Percentiles rank a stretch among this genome's conserved stretches.
phyloP scores from a whole-genome alignment of 352 stramenopile genomes.

The Phytopythium sindhum region DNA sequence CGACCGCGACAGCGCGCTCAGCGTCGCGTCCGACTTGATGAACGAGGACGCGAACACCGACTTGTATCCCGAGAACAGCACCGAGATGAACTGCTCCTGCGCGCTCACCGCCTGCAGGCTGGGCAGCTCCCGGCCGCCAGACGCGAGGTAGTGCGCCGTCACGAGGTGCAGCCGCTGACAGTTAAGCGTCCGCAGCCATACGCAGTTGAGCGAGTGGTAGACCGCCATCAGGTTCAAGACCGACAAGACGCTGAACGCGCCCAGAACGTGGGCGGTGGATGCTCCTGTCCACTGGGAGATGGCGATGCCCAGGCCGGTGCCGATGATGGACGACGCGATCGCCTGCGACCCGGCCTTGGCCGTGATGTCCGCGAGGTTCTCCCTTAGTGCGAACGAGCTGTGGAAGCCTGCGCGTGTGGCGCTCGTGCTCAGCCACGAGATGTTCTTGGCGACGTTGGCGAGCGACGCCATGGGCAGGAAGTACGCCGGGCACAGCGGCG shows the following conservation, averaged over 20 bases:
- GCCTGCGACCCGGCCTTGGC: conserved; percentile 94
- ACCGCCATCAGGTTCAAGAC: conserved; percentile 50
- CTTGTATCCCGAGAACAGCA: conserved; percentile 44
- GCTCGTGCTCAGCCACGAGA: conserved; percentile 93
- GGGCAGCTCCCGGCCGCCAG: conserved; percentile 12
- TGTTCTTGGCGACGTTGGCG: conserved; percentile 94
- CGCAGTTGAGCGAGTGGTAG: conserved; percentile 54
- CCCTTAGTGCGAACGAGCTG: conserved; percentile 84
- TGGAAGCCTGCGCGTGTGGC: conserved; percentile 94
- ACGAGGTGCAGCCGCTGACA: conserved; percentile 62
- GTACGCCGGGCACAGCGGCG: conserved; percentile 64
- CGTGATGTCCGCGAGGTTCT: conserved; percentile 96
- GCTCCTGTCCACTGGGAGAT: conserved; percentile 60
- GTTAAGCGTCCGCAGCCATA: conserved; percentile 67
- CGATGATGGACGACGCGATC: conserved; percentile 90
- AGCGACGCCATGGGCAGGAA: conserved; percentile 90
- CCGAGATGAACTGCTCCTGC: conserved; percentile 57
- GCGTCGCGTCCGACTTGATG: conserved; percentile 44
- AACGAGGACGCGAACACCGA: conserved; percentile 45
- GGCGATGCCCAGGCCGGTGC: conserved; percentile 58
- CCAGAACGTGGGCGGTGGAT: conserved; percentile 43
- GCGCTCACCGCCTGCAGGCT: conserved; percentile 29
- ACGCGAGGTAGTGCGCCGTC: conserved; percentile 37
- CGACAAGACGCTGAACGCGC: conserved; percentile 50
- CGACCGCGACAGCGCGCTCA: conserved; percentile 34